Base-by-base conservation (phyloP, 2,329 filamentous ascomycete genomes). In the Xylariaceae sp. region DNA sequence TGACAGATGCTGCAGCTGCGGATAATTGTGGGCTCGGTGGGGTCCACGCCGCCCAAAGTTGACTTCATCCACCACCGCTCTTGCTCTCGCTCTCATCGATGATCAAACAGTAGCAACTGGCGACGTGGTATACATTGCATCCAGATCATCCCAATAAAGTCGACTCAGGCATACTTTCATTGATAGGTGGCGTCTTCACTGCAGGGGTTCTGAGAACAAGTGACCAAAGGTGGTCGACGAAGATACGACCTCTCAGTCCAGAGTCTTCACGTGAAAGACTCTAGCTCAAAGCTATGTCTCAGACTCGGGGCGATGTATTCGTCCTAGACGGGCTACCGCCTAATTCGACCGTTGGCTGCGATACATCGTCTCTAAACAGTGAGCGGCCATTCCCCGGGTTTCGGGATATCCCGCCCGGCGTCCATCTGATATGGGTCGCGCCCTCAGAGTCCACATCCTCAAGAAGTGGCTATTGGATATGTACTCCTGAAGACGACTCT, bases 341-440 rank as follows among this genome's bases (percentile, higher is more conserved):
- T 1, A 71, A 75, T 44, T 80, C 81, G 58, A 80, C 77, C 1
- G 71, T 87, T 15, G 82, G 82, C 50, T 82, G 80, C 64, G 82
- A 85, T 65, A 73, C 77, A 2, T 69, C 79, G 51, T 78, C 78
- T 1, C 77, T 83, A 62, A 78, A 75, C 13, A 75, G 76, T 4
- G 73, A 71, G 47, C 71, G 64, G 47, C 64, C 76, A 18, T 82
- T 86, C 64, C 72, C 74, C 6, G 84, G 84, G 17, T 75, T 87
- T 59, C 78, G 77, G 18, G 76, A 82, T 57, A 74, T 87, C 30
- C 82, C 83, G 0, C 68, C 74, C 0, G 85, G 85, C 0, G 70
- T 79, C 11, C 85, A 87, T 68, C 80, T 87, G 60, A 74, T 86
- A 59, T 87, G 83, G 83, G 77, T 81, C 34, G 76, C 83, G 1